These are phyloP conservation scores for Neurospora intermedia DNA, from an alignment of 495 filamentous ascomycete genomes.

Conservation along the genomic window DNA sequence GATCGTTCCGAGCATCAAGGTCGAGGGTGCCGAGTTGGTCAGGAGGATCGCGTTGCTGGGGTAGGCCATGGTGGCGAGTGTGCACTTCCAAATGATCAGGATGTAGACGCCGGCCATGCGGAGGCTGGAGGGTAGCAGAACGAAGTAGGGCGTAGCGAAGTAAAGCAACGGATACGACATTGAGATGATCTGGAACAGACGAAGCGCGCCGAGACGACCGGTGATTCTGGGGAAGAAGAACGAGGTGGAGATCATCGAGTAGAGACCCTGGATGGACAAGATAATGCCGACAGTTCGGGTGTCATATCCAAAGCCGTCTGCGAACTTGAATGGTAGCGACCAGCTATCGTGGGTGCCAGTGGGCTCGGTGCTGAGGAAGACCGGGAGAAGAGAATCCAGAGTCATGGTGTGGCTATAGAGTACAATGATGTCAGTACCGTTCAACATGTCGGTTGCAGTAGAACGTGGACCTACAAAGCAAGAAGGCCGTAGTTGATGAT, in stretches of 20 bases:
- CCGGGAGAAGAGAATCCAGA: conserved; percentile 86
- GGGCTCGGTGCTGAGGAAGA: conserved; percentile 70
- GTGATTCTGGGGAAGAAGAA: conserved; percentile 72
- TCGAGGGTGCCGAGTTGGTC: conserved; percentile 70
- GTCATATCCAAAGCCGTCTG: conserved; percentile 70
- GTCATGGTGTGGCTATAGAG: conserved; percentile 61
- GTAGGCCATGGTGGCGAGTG: conserved; percentile 73
- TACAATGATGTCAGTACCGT: conserved; percentile 3
- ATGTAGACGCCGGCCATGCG: conserved; percentile 64
- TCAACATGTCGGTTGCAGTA: not conserved
- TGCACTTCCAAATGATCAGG: conserved; percentile 79
- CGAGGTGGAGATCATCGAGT: conserved; percentile 75
- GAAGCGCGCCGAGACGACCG: conserved; percentile 58
- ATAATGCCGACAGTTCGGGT: conserved; percentile 79
- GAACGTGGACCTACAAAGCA: conserved; percentile 65
- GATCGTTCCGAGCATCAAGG: conserved; percentile 73
- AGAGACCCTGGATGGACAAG: conserved; percentile 78
- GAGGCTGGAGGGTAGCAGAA: conserved; percentile 60
- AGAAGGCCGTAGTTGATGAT: conserved; percentile 87
- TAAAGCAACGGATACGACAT: conserved; percentile 83
- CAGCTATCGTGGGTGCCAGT: conserved; percentile 29
- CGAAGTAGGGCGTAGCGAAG: conserved; percentile 76
- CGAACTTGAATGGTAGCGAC: conserved; percentile 73
- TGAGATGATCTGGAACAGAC: conserved; percentile 69
- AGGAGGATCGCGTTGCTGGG: conserved; percentile 78